phyloP scores from a whole-genome alignment of 2,329 filamentous ascomycete genomes.

The Pseudogymnoascus sp. region DNA sequence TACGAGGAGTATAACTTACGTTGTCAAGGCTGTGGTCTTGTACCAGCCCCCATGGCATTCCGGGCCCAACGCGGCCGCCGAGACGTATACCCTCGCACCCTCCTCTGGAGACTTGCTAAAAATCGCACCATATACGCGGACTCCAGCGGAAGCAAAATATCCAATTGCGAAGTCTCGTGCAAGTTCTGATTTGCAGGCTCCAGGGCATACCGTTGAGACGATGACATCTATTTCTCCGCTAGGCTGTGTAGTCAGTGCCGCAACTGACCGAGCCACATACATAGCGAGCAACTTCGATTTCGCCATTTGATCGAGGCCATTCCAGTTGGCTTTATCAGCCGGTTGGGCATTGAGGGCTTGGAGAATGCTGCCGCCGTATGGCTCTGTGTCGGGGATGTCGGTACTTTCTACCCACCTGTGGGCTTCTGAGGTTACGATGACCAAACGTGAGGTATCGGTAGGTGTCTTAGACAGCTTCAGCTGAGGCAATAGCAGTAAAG shows the following conservation, averaged over 20 bases:
- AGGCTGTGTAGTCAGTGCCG: neutral
- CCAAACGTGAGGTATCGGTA: neutral
- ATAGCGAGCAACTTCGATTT: neutral
- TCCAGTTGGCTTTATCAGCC: neutral
- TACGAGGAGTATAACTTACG: neutral
- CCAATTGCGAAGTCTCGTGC: constrained; percentile 8
- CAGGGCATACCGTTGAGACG: constrained; percentile 12
- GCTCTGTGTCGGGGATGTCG: neutral
- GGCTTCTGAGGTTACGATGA: neutral
- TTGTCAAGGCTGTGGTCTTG: neutral
- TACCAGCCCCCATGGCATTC: neutral
- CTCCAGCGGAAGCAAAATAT: neutral
- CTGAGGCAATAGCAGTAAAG: constrained; percentile 15
- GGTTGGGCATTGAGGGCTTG: neutral
- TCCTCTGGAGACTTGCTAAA: neutral
- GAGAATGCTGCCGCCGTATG: neutral
- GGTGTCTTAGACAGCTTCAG: constrained; percentile 8
- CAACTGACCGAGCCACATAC: neutral
- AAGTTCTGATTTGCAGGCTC: constrained; percentile 12
- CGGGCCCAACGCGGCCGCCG: neutral
- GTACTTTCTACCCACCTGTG: neutral
- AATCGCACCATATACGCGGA: neutral
- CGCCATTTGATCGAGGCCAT: neutral
- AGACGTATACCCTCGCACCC: neutral
- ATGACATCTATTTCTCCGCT: constrained; percentile 7